Evolutionary conservation across 306 rosid genomes (phyloP), one percentile per base, ranked within the genome.

Genomic region (Sicyos edulis): DNA sequence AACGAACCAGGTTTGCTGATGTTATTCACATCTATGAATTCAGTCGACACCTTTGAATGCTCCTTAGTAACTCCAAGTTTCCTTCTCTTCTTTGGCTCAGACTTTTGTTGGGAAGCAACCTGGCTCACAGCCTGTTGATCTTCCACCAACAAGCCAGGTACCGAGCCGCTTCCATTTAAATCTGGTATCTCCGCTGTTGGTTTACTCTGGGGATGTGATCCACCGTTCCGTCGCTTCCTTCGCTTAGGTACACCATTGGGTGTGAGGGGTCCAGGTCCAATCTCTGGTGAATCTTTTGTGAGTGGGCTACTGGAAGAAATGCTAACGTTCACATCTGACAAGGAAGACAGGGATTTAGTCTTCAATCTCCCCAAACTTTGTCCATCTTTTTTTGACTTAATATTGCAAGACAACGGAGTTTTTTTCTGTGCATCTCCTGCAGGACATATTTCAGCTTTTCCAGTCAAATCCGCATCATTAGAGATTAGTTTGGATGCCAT

Each of bases 261-360:
- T 59, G 16, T 56, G 44, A 19, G 21, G 45, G 49, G 49, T 57
- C 32, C 68, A 9, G 8, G 54, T 50, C 54, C 40, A 51, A 52
- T 52, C 17, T 62, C 80, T 44, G 56, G 42, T 50, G 76, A 62
- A 56, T 75, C 87, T 74, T 74, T 77, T 12, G 75, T 65, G 26
- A 70, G 24, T 32, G 63, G 52, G 59, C 78, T 65, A 60, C 70
- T 70, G 4, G 68, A 8, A 52, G 85, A 72, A 34, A 44, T 57
- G 74, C 62, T 74, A 34, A 60, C 53, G 70, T 85, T 90, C 70
- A 83, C 77, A 77, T 85, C 87, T 53, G 83, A 84, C 61, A 86
- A 81, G 66, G 88, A 85, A 49, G 88, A 83, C 74, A 86, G 92
- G 67, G 88, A 72, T 78, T 84, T 86, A 37, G 79, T 82, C 83